Evolutionary conservation across 164 flowering plant species (phyloP).

Genomic region (Nymphaea colorata): DNA sequence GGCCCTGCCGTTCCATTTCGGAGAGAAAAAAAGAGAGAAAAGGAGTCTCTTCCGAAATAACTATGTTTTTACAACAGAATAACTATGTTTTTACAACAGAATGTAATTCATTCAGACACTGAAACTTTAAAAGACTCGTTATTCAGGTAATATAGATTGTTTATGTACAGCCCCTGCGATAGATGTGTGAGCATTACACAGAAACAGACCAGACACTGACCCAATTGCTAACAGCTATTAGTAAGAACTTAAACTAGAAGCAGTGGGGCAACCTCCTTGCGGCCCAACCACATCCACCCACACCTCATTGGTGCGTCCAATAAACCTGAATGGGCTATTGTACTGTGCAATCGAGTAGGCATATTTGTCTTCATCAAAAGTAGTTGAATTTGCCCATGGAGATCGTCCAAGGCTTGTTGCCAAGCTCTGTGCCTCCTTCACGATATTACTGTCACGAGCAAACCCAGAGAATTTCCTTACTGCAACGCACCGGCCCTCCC

Average conservation of each 20-base stretch:
- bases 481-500: slow-evolving; percentile 49
- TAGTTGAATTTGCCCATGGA: slow-evolving; percentile 57
- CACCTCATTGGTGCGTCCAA: slow-evolving; percentile 69
- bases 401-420: slow-evolving; percentile 60
- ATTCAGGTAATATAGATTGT: too few relatives aligned
- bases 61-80: too few relatives aligned
- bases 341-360: slow-evolving; percentile 87
- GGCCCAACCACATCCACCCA: slow-evolving; percentile 60
- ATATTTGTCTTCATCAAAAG: slow-evolving; percentile 23
- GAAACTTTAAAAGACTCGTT: too few relatives aligned
- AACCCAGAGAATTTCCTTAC: slow-evolving; percentile 74
- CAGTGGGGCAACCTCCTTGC: background rate
- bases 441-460: slow-evolving; percentile 50
- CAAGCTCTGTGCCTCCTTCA: slow-evolving; percentile 60
- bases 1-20: too few relatives aligned
- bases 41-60: too few relatives aligned
- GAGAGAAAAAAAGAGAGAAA: too few relatives aligned
- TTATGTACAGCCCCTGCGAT: too few relatives aligned
- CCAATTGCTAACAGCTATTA: background rate
- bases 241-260: background rate
- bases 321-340: slow-evolving; percentile 42
- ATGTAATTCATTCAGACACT: too few relatives aligned
- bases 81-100: too few relatives aligned
- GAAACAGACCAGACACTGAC: background rate
- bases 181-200: too few relatives aligned